Base-by-base conservation (phyloP, 1,139 yeast genomes). In the Suhomyces bolitotheri region DNA sequence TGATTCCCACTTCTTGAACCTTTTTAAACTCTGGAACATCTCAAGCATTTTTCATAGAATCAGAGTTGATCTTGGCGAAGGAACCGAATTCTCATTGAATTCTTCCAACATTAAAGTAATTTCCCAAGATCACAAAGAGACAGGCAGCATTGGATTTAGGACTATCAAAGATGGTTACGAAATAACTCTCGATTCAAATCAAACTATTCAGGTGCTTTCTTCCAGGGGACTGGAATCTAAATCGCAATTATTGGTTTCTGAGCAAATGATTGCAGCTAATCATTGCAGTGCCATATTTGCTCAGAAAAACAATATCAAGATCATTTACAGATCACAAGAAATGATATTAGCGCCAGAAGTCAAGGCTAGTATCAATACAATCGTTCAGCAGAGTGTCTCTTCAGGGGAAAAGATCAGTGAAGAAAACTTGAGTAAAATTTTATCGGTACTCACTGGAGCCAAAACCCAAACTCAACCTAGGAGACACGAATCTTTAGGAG, bases 251-350 rank as follows among this genome's bases (percentile, higher is more conserved):
- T 60, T 90, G 20, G 97, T 90, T 3, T 75, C 92, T 0, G 95
- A 89, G 54, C 60, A 84, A 38, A 90, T 90, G 97, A 74, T 90
- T 21, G 62, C 76, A 30, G 87, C 94, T 2, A 89, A 89, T 54
- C 65, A 73, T 20, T 60, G 81, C 2, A 73, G 81, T 1, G 90
- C 90, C 0, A 45, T 55, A 2, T 77, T 66, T 48, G 77, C 84
- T 10, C 27, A 45, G 6, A 49, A 60, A 12, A 58, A 74, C 22
- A 49, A 62, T 0, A 72, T 85, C 7, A 81, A 88, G 1, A 76
- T 81, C 7, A 64, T 88, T 2, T 85, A 69, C 57, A 45, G 75
- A 27, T 57, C 57, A 12, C 73, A 66, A 39, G 56, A 54, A 15
- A 55, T 68, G 55, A 57, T 59, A 11, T 46, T 66, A 27, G 49